Conservation (phyloP, 768 basidiomycete species). For the Mycena venus region DNA sequence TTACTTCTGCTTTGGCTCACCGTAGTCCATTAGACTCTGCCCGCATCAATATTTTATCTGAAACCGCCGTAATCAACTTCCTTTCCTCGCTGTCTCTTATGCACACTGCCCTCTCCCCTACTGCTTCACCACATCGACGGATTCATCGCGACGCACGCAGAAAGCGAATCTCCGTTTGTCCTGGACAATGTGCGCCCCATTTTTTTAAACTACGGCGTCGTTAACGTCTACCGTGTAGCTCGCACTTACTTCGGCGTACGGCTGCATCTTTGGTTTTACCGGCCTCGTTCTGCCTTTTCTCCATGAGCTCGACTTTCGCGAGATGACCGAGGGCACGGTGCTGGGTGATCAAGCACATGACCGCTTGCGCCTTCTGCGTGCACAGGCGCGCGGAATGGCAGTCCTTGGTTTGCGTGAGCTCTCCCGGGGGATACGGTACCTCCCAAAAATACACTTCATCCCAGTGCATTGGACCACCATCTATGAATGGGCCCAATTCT, state of each 20-base stretch:
- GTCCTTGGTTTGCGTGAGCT: not conserved
- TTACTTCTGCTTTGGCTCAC: not conserved
- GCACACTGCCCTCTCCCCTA: not conserved
- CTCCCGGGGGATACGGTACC: not conserved
- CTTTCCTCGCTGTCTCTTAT: not conserved
- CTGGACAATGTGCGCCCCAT: too few relatives aligned
- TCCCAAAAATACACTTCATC: constrained; percentile 11
- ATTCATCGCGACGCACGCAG: not conserved
- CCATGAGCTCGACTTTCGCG: constrained; percentile 29
- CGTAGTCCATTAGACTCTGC: not conserved
- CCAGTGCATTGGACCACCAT: constrained; percentile 1
- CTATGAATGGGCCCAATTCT: constrained; percentile 23
- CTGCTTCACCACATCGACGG: not conserved
- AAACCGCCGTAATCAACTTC: not conserved
- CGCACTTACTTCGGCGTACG: not conserved
- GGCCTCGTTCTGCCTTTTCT: not conserved
- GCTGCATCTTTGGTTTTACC: not conserved
- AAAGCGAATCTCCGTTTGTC: not conserved
- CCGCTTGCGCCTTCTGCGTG: constrained; percentile 1
- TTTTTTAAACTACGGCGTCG: too few relatives aligned
- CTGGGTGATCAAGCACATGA: not conserved
- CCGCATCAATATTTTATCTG: not conserved
- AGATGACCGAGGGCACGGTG: not conserved
- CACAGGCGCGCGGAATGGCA: constrained; percentile 1
- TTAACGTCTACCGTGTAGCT: too few relatives aligned